A percentile compares a stretch with the other conserved stretches of the same genome.
These are phyloP conservation scores for Daedalea quercina DNA, from an alignment of 768 basidiomycete genomes.

Conservation along the genomic window DNA sequence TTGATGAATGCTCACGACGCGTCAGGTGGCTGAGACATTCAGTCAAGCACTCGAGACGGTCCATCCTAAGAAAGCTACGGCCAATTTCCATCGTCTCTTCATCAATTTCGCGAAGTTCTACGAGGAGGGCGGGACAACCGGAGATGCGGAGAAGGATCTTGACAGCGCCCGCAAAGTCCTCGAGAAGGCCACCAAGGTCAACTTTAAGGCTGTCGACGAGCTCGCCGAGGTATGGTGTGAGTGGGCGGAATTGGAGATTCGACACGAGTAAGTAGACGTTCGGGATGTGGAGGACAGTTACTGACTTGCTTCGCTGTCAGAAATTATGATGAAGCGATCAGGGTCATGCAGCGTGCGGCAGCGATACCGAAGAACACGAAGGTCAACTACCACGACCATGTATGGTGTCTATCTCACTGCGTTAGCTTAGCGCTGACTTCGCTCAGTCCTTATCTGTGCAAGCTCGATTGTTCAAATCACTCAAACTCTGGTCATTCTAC, in stretches of 20 bases:
- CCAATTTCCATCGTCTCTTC: constrained; percentile 84
- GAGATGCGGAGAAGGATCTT: constrained; percentile 74
- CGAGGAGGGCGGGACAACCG: constrained; percentile 85
- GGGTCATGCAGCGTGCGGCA: constrained; percentile 95
- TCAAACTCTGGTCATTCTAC: constrained; percentile 99
- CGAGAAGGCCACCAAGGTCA: constrained; percentile 87
- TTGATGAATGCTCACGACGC: background rate
- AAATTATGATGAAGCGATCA: constrained; percentile 93
- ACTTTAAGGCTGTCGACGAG: constrained; percentile 94
- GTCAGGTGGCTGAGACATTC: constrained; percentile 89
- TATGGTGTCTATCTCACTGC: constrained; percentile 30
- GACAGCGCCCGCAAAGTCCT: constrained; percentile 86
- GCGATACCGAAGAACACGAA: constrained; percentile 86
- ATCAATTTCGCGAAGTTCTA: constrained; percentile 97
- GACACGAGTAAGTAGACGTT: constrained; percentile 70
- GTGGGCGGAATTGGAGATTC: constrained; percentile 97
- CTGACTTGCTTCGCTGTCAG: constrained; percentile 34
- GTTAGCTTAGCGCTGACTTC: constrained; percentile 4
- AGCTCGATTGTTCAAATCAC: constrained; percentile 88
- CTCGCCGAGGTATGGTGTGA: constrained; percentile 99
- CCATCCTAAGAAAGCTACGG: constrained; percentile 82
- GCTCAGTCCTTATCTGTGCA: constrained; percentile 76
- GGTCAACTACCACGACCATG: constrained; percentile 93
- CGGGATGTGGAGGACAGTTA: background rate
- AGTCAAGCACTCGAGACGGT: constrained; percentile 84